Conservation (phyloP, 2,329 filamentous ascomycete genomes). For the Epichloe sp. region DNA sequence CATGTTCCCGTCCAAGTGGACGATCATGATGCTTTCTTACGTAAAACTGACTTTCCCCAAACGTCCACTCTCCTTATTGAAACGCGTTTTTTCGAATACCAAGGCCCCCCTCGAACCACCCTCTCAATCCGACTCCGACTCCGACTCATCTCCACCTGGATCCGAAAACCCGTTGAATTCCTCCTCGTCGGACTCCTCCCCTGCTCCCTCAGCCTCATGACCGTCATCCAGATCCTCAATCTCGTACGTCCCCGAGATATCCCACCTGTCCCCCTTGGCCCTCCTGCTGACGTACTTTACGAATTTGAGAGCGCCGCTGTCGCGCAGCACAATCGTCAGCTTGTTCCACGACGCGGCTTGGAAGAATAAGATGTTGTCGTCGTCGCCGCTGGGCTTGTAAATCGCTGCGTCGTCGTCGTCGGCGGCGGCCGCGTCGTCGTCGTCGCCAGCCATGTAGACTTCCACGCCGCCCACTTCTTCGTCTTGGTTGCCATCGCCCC, state of each 20-base stretch:
- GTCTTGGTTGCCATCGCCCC: slow-evolving; percentile 19
- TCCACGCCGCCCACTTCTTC: slow-evolving; percentile 63
- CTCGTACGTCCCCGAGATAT: slow-evolving; percentile 68
- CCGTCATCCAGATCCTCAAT: slow-evolving; percentile 44
- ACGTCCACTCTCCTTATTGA: no score
- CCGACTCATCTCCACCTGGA: slow-evolving; percentile 23
- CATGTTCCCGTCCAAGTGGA: no score
- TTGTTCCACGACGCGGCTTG: slow-evolving; percentile 70
- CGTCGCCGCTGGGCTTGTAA: slow-evolving; percentile 68
- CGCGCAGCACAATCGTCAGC: slow-evolving; percentile 77
- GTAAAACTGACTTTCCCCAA: no score
- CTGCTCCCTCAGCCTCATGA: slow-evolving; percentile 9
- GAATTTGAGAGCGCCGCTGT: slow-evolving; percentile 77
- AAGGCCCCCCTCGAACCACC: neutral
- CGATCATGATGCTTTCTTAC: no score
- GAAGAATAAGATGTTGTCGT: slow-evolving; percentile 55
- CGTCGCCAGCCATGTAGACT: slow-evolving; percentile 88
- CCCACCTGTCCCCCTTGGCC: slow-evolving; percentile 79
- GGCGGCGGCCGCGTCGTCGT: slow-evolving; percentile 34
- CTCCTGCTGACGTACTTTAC: slow-evolving; percentile 86
- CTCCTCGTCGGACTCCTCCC: slow-evolving; percentile 35
- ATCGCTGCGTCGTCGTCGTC: slow-evolving; percentile 64
- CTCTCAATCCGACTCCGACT: no score
- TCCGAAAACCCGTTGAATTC: slow-evolving; percentile 47
- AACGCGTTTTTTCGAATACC: neutral